Evolutionary conservation across 768 basidiomycete genomes (phyloP).

Genomic region (Auricularia cornea): DNA sequence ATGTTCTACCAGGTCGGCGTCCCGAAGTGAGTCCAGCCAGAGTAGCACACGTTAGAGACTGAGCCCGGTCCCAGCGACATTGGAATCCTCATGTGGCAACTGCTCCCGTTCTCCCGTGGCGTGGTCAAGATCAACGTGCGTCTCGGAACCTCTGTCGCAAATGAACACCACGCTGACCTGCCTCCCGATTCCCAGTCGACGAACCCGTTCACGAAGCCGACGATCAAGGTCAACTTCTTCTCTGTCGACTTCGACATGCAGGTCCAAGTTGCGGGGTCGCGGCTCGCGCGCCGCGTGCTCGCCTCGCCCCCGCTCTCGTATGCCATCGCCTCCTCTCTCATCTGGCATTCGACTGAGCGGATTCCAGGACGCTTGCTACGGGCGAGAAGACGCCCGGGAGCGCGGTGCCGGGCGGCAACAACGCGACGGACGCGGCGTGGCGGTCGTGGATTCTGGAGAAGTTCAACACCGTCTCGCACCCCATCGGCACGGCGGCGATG

Average conservation of each 20-base stretch:
- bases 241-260: conserved; percentile 39
- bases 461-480: conserved; percentile 41
- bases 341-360: not conserved
- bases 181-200: conserved; percentile 30
- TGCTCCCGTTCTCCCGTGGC: conserved; percentile 49
- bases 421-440: conserved; percentile 41
- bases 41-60: no score
- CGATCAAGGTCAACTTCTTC: conserved; percentile 45
- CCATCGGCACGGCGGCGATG: conserved; percentile 36
- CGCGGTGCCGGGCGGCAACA: conserved; percentile 35
- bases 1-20: conserved; percentile 37
- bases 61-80: conserved; percentile 26
- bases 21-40: no score
- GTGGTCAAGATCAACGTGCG: conserved; percentile 38
- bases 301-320: conserved; percentile 35
- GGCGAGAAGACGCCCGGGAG: conserved; percentile 38
- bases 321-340: conserved; percentile 1
- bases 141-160: not conserved
- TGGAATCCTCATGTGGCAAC: conserved; percentile 45
- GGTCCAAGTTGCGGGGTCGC: conserved; percentile 41
- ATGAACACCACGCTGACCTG: no score
- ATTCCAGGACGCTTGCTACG: conserved; percentile 25
- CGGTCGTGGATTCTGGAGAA: conserved; percentile 34
- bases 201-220: conserved; percentile 40
- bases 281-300: conserved; percentile 36